Base-by-base conservation (phyloP, 1,284 basidiomycete genomes). In the Marasmius tenuissimus region DNA sequence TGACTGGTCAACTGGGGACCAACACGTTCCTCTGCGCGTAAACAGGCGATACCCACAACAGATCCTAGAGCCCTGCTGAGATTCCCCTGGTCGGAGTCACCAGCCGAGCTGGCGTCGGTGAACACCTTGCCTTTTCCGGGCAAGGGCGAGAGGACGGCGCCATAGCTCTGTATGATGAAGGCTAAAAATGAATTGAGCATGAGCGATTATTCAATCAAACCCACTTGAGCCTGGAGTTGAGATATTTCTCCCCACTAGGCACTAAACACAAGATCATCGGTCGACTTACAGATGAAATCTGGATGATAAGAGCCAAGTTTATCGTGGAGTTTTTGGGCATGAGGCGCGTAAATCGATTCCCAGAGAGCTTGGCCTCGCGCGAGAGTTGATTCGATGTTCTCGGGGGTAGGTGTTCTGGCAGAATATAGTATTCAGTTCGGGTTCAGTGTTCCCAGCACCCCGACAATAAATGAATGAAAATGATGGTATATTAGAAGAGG, bases 161-260 rank as follows among this genome's bases (percentile, higher is more conserved):
- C 95, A 76, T 99, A 99, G 63, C 88, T 86, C 75, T 94, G 88
- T 78, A 98, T 92, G 75, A 99, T 97, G 80, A 97, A 97, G 63
- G 92, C 91, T 93, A 69, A 37, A 35, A 18, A 38, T 16, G 52
- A 54, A 37, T 27, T 27, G 27, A 54, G 14, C 7, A 20, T 47
- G 20, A 47, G 16, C 16, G 34, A 37, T 54, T n/a, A 54, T 33
- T 11, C n/a, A n/a, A 12, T 11, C 38, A 59, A 63, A 66, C 40
- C 58, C 33, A 45, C 57, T 50, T 52, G 54, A 48, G 38, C 47
- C 39, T 37, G 12, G 59, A 52, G 45, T 47, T 37, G 34, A 34
- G 49, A 52, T 49, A n/a, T 50, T 47, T 47, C 16, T 7, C 16
- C 45, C 16, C 45, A 47, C 16, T 16, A 16, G 16, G 34, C 51